phyloP scores from a whole-genome alignment of 371 early-diverging fungal genomes.

The Apophysomyces variabilis region DNA sequence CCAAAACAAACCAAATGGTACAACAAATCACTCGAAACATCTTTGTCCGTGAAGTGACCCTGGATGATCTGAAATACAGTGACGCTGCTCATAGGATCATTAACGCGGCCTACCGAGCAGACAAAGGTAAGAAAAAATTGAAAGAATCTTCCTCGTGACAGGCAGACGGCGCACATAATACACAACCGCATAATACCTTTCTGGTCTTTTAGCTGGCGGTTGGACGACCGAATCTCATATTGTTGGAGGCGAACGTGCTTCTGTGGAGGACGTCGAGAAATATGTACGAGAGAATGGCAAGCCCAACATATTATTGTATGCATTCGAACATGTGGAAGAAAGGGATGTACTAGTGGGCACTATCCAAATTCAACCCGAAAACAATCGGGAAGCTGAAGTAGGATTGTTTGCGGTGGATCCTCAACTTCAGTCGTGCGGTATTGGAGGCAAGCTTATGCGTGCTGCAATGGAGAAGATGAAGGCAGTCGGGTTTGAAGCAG shows the following conservation, averaged over 20 bases:
- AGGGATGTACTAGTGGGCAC: conserved; percentile 40
- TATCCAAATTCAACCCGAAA: conserved; percentile 37
- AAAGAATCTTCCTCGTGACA: no score
- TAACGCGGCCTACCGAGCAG: conserved; percentile 28
- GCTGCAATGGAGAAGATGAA: conserved; percentile 44
- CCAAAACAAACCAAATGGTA: conserved; percentile 16
- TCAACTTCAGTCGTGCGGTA: conserved; percentile 54
- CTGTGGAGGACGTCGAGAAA: conserved; percentile 28
- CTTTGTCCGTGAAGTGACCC: conserved; percentile 22
- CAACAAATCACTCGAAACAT: conserved; percentile 11
- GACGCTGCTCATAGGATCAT: conserved; percentile 16
- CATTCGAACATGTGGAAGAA: conserved; percentile 26
- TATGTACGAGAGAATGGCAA: conserved; percentile 27
- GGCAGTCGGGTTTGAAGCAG: conserved; percentile 35
- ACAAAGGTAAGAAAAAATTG: conserved; percentile 5
- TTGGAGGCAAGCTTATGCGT: conserved; percentile 58
- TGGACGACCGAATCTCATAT: conserved; percentile 50
- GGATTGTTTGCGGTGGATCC: conserved; percentile 60
- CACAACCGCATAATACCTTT: neutral
- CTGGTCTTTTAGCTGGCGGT: conserved; percentile 27
- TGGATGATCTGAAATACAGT: conserved; percentile 23
- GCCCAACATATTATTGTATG: conserved; percentile 37
- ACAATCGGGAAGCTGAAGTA: conserved; percentile 26
- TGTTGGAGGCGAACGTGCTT: conserved; percentile 39
- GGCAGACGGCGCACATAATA: no score